These are phyloP conservation scores for Cladosporium cucumerinum DNA, from an alignment of 2,329 filamentous ascomycete species.

Conservation along the genomic window DNA sequence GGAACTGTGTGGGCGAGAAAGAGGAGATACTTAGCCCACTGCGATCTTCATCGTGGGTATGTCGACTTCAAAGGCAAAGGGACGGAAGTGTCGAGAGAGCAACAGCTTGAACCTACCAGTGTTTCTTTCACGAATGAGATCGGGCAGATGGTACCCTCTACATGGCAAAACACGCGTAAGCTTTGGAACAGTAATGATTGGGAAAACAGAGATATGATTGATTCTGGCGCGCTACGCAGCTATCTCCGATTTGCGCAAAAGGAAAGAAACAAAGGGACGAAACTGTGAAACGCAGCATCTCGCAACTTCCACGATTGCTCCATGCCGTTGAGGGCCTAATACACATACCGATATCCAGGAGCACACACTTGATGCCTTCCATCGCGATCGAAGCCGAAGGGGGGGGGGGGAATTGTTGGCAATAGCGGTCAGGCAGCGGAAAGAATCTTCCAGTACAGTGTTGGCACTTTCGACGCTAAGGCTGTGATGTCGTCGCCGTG, in stretches of 20 bases:
- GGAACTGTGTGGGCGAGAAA: conserved; percentile 57
- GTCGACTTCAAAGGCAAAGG: conserved; percentile 4
- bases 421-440: conserved; percentile 5
- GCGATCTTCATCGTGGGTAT: too few relatives aligned
- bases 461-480: background rate
- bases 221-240: background rate
- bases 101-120: conserved; percentile 56
- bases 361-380: conserved; percentile 32
- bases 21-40: too few relatives aligned
- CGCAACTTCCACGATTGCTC: background rate
- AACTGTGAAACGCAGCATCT: background rate
- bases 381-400: conserved; percentile 19
- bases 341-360: conserved; percentile 38
- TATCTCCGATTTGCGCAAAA: background rate
- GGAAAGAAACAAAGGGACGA: background rate
- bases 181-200: conserved; percentile 1
- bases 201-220: background rate
- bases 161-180: conserved; percentile 16
- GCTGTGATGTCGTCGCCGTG: background rate
- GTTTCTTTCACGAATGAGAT: conserved; percentile 83
- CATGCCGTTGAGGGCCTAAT: background rate
- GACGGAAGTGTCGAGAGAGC: conserved; percentile 14
- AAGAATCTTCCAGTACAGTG: background rate
- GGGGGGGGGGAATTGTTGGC: background rate
- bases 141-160: conserved; percentile 78